Percentiles rank a stretch among this genome's conserved stretches.
phyloP scores from a whole-genome alignment of 163 green algal species.

The Scenedesmus sp. region DNA sequence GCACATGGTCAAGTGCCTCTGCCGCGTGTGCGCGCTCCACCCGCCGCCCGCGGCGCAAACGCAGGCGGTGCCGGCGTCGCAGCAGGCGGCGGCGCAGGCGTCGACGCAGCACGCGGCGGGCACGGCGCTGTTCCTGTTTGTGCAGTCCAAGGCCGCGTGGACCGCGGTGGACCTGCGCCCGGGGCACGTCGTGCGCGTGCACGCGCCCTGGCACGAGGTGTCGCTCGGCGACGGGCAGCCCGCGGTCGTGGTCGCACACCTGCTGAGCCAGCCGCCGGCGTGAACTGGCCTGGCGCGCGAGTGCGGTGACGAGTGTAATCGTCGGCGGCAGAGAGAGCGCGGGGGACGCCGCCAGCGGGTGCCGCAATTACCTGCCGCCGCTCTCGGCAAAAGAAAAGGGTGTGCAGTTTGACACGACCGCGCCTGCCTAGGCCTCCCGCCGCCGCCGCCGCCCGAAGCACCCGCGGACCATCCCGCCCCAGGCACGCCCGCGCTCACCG shows the following conservation, averaged over 20 bases:
- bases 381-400: too few relatives aligned
- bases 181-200: constrained; percentile 9
- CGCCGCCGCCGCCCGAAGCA: too few relatives aligned
- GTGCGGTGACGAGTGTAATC: too few relatives aligned
- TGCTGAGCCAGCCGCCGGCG: neutral
- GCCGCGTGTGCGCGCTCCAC: neutral
- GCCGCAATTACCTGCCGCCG: too few relatives aligned
- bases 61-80: neutral
- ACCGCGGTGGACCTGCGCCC: neutral
- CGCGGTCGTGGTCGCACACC: constrained; percentile 3
- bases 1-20: constrained; percentile 37
- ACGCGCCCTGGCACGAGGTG: constrained; percentile 34
- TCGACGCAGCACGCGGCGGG: neutral
- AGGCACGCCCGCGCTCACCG: too few relatives aligned
- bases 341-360: too few relatives aligned
- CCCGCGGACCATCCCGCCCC: too few relatives aligned
- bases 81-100: neutral
- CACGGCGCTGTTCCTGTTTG: constrained; percentile 14
- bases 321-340: too few relatives aligned
- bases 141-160: neutral
- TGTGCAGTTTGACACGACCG: too few relatives aligned
- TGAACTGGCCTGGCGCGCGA: too few relatives aligned
- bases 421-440: too few relatives aligned
- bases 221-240: neutral
- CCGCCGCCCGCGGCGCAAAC: constrained; percentile 6